Evolutionary conservation across 73 alveolate species (phyloP).

Genomic region (Paramecium caudatum): DNA sequence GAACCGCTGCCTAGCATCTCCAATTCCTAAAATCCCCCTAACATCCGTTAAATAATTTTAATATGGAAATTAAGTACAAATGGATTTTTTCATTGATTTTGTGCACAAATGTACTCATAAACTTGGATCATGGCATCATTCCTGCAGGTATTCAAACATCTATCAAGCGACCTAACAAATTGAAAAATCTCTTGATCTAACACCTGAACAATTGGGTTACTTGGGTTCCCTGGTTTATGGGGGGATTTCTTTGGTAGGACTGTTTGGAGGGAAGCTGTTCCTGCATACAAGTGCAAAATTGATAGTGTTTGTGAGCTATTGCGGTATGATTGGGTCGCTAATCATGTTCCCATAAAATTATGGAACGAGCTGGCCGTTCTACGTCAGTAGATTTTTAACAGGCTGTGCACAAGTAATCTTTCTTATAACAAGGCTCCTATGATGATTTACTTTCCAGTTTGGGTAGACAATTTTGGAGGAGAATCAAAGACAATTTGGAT

Average conservation of each 20-base stretch:
- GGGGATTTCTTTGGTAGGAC: slow-evolving; percentile 85
- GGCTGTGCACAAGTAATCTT: slow-evolving; percentile 35
- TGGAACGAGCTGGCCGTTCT: slow-evolving; percentile 53
- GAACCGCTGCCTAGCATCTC: slow-evolving; percentile 82
- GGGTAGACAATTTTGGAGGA: slow-evolving; percentile 81
- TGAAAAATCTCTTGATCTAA: slow-evolving; percentile 79
- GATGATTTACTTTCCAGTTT: slow-evolving; percentile 86
- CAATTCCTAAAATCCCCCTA: slow-evolving; percentile 61
- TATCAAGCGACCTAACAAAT: slow-evolving; percentile 78
- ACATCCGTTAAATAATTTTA: slow-evolving; percentile 61
- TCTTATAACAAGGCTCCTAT: slow-evolving; percentile 52
- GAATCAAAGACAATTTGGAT: slow-evolving; percentile 70
- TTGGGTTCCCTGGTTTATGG: slow-evolving; percentile 89
- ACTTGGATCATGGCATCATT: slow-evolving; percentile 92
- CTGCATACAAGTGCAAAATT: slow-evolving; percentile 85
- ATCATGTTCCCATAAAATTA: slow-evolving; percentile 20
- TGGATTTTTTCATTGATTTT: slow-evolving; percentile 65
- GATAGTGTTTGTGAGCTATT: slow-evolving; percentile 78
- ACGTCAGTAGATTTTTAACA: slow-evolving; percentile 21
- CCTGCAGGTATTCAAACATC: slow-evolving; percentile 84
- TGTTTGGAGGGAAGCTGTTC: slow-evolving; percentile 86
- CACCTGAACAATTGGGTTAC: slow-evolving; percentile 84
- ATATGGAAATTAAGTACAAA: slow-evolving; percentile 18
- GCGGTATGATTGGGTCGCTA: slow-evolving; percentile 45
- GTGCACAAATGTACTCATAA: slow-evolving; percentile 82